Evolutionary conservation across 768 basidiomycete genomes (phyloP).

Genomic region (Amanita pseudoporphyria): DNA sequence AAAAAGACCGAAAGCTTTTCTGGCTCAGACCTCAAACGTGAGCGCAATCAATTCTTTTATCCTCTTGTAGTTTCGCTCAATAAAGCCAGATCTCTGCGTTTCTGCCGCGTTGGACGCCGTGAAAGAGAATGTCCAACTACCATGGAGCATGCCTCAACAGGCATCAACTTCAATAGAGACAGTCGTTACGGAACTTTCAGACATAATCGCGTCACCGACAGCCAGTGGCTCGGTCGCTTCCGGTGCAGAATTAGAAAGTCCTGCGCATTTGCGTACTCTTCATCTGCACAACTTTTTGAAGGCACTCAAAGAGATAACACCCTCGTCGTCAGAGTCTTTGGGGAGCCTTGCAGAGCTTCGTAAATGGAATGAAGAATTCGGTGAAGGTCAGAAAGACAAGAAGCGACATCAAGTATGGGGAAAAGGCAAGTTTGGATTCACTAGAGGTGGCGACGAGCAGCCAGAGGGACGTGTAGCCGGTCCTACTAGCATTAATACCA

Average conservation of each 20-base stretch:
- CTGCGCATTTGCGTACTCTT: slow-evolving; percentile 28
- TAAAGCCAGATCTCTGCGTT: slow-evolving; percentile 72
- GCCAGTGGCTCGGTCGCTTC: slow-evolving; percentile 9
- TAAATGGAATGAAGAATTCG: slow-evolving; percentile 92
- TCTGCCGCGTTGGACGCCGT: slow-evolving; percentile 87
- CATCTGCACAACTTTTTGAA: slow-evolving; percentile 63
- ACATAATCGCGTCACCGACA: background rate
- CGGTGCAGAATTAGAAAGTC: slow-evolving; percentile 2
- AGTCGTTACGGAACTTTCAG: background rate
- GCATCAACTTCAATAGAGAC: background rate
- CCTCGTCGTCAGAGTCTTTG: slow-evolving; percentile 76
- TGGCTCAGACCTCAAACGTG: slow-evolving; percentile 92
- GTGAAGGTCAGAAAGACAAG: slow-evolving; percentile 67
- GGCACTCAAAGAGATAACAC: slow-evolving; percentile 83
- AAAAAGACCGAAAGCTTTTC: slow-evolving; percentile 80
- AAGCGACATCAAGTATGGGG: slow-evolving; percentile 75
- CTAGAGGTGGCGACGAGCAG: slow-evolving; percentile 23
- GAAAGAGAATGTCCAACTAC: slow-evolving; percentile 74
- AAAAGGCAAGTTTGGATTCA: slow-evolving; percentile 82
- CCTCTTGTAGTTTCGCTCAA: slow-evolving; percentile 1
- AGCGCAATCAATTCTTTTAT: slow-evolving; percentile 21
- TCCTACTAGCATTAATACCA: slow-evolving; percentile 2
- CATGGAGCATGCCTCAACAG: slow-evolving; percentile 41
- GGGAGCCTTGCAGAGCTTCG: slow-evolving; percentile 68
- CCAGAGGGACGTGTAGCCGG: slow-evolving; percentile 37